Base-by-base conservation (phyloP, 148 eudicot species). In the Vaccinium darrowii region DNA sequence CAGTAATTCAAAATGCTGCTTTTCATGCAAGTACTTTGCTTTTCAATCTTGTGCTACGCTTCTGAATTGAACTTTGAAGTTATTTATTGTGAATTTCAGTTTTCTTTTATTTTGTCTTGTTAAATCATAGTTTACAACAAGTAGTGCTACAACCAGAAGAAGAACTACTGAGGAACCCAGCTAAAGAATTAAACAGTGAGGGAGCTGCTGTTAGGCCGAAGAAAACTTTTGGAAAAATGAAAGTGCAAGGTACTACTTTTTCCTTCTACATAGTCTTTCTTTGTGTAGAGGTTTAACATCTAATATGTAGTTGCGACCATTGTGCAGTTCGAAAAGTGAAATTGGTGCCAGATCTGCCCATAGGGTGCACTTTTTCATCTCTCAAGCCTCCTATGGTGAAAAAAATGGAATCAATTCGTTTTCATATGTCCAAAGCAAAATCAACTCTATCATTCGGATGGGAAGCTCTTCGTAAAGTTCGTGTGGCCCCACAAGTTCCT, bases 111-210 rank as follows among this genome's bases (percentile, higher is more conserved):
- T 50, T 73, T 54, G 3, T 69, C 47, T 84, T 79, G 18, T 3
- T 57, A 9, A 39, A 58, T 11, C 74, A 49, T 87, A 93, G 96
- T 79, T 84, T 92, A 88, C 91, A 86, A 76, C 88, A 92, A 60
- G 88, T 88, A 84, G 89, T 93, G 73, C 90, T 93, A 73, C 96
- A 91, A 86, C 86, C 96, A 60, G 93, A 93, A 82, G 94, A 93
- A 78, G 96, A 93, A 82, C 73, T 93, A 14, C 78, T 93, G 87
- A 88, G 86, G 36, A 90, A 88, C 84, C 79, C 80, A 65, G 62
- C 93, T 25, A 81, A 92, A 13, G 94, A 88, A 76, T 85, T 92
- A 83, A 88, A 88, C 84, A 88, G 93, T 81, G 91, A 91, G 82
- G 87, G 88, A 71, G 90, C 91, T 82, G 84, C 83, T 77, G 81